These are phyloP conservation scores for Phytophthora meadii DNA, from an alignment of 352 stramenopile species.

Conservation along the genomic window DNA sequence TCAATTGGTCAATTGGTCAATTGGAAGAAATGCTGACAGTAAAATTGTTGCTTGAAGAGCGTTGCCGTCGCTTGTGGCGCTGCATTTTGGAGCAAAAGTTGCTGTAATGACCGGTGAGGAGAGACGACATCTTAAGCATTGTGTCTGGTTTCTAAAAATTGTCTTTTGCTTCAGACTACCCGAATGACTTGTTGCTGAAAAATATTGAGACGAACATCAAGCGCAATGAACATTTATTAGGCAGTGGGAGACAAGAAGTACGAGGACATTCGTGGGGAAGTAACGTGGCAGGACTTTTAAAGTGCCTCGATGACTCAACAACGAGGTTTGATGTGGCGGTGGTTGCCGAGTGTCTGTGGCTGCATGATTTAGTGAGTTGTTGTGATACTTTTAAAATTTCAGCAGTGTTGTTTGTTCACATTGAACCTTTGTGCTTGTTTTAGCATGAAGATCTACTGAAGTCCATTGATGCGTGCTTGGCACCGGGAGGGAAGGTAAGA, in stretches of 20 bases:
- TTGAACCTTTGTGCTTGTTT: background rate
- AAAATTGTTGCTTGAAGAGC: constrained; percentile 27
- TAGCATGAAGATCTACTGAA: constrained; percentile 53
- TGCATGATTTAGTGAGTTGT: constrained; percentile 51
- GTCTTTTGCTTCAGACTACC: constrained; percentile 44
- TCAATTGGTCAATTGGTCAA: background rate
- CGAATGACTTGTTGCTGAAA: constrained; percentile 48
- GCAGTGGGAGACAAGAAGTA: constrained; percentile 36
- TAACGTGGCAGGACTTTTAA: constrained; percentile 26
- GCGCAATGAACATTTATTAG: constrained; percentile 45
- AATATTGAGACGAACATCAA: constrained; percentile 55
- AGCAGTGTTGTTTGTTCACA: no score
- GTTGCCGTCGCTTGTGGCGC: constrained; percentile 52
- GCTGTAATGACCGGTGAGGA: constrained; percentile 54
- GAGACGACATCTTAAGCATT: background rate
- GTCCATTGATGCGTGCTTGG: constrained; percentile 50
- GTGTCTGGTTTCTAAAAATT: background rate
- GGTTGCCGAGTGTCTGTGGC: constrained; percentile 61
- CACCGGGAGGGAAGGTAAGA: constrained; percentile 36
- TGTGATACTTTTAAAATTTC: no score
- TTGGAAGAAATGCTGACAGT: no score
- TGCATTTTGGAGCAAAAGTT: constrained; percentile 47
- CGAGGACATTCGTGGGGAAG: constrained; percentile 53
- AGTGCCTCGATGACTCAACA: constrained; percentile 17
- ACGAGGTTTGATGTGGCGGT: constrained; percentile 49